Evolutionary conservation across 2,329 filamentous ascomycete species (phyloP), one percentile per base, ranked within the genome.

Genomic region (Fusarium sp.): DNA sequence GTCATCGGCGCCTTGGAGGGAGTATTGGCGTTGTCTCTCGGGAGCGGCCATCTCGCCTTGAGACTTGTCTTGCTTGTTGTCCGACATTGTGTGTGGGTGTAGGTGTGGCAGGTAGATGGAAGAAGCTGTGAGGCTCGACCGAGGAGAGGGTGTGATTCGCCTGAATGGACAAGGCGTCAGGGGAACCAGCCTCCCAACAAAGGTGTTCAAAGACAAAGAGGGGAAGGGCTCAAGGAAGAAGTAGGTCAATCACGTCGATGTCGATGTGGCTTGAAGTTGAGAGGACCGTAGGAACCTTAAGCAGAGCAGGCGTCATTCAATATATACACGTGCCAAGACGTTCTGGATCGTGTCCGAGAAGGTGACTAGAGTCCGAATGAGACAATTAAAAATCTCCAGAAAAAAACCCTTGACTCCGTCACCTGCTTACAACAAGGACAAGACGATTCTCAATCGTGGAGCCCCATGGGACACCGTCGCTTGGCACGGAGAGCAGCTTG

Each of bases 311-410:
- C 12, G 17, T 5, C 27, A 56, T 60, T 58, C 62, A 60, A 72
- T 74, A 69, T 69, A 74, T 74, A 50, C 71, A 66, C 27, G 11
- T 27, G 71, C 71, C 71, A 74, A 74, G 68, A 25, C 60, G 17
- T 15, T 61, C 12, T 33, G 33, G n/a, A 63, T 38, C 10, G 6
- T 27, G 12, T 35, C 47, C 47, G 32, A 50, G 17, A 60, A 30
- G 25, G 30, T 7, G 40, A 15, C 59, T 50, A 64, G 66, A 63
- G 25, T 30, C 45, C 15, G 25, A 8, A 50, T 27, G 45, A 50
- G 45, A 50, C 43, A 45, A 45, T 45, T 45, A 45, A 45, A 27
- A 50, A 30, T 10, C 25, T 50, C 45, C 45, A 50, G 45, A 15
- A 50, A 50, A 27, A 27, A 20, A 45, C 47, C 60, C 45, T n/a